phyloP scores from a whole-genome alignment of 176 grass and related monocot genomes.

The Ampelocalamus luodianensis region DNA sequence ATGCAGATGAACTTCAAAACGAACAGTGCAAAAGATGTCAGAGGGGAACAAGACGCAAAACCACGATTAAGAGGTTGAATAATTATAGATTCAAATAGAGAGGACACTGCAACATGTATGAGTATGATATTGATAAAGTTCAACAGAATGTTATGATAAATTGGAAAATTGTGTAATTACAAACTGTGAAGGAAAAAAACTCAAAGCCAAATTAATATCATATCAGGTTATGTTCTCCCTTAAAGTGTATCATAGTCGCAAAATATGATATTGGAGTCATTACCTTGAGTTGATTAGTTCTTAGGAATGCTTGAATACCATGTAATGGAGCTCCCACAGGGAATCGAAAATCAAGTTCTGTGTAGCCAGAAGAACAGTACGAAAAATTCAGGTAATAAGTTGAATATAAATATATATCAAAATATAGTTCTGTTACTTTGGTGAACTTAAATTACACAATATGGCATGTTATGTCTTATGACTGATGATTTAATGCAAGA shows the following conservation, averaged over 20 bases:
- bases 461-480: background rate
- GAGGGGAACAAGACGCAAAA: conserved; percentile 2
- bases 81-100: background rate
- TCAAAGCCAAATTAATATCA: conserved; percentile 11
- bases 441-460: background rate
- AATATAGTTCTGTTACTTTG: background rate
- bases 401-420: conserved; percentile 6
- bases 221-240: conserved; percentile 7
- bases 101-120: background rate
- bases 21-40: background rate
- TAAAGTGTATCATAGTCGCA: background rate
- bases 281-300: conserved; percentile 95
- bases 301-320: conserved; percentile 92
- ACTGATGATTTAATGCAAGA: background rate
- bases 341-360: conserved; percentile 99
- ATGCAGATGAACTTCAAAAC: conserved; percentile 5
- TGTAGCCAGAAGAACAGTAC: conserved; percentile 22
- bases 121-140: conserved; percentile 15
- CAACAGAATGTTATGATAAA: conserved; percentile 13
- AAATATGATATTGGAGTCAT: conserved; percentile 38
- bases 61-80: background rate
- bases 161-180: background rate
- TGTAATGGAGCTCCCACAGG: conserved; percentile 90
- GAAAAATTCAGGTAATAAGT: background rate
- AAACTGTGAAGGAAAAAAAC: conserved; percentile 25